phyloP scores from a whole-genome alignment of 805 yeast genomes.

The Cyberlindnera xylosilytica region DNA sequence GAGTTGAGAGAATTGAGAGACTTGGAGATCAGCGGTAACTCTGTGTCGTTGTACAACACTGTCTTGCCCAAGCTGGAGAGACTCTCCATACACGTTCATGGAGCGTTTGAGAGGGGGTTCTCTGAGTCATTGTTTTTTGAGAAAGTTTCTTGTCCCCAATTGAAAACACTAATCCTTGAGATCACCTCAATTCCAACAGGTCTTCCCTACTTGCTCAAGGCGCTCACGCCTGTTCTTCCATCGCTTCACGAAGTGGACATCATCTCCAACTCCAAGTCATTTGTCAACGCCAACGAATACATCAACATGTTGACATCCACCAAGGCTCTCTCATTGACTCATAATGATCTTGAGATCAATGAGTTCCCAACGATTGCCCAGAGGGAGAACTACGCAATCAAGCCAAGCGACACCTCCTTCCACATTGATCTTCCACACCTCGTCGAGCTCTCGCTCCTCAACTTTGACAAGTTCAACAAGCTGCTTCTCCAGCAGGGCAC shows the following conservation, averaged over 20 bases:
- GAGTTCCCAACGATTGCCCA: slow-evolving; percentile 9
- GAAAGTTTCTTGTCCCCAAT: slow-evolving; percentile 10
- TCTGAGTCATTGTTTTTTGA: slow-evolving; percentile 14
- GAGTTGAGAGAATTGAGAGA: slow-evolving; percentile 8
- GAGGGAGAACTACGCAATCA: slow-evolving; percentile 2
- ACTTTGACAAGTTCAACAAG: slow-evolving; percentile 17
- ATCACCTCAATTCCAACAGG: slow-evolving; percentile 13
- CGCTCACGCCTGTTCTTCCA: neutral
- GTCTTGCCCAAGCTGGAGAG: slow-evolving; percentile 13
- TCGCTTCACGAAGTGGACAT: neutral
- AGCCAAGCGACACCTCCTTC: slow-evolving; percentile 1
- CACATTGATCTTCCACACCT: slow-evolving; percentile 5
- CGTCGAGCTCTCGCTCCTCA: slow-evolving; percentile 4
- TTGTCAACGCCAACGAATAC: slow-evolving; percentile 7
- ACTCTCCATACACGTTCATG: slow-evolving; percentile 18
- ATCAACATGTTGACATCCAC: slow-evolving; percentile 5
- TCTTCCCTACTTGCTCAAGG: slow-evolving; percentile 5
- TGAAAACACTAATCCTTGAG: slow-evolving; percentile 7
- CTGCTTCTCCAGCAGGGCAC: slow-evolving; percentile 3
- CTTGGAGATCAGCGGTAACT: slow-evolving; percentile 22
- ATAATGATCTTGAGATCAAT: slow-evolving; percentile 13
- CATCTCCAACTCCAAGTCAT: slow-evolving; percentile 13
- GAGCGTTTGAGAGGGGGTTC: slow-evolving; percentile 18
- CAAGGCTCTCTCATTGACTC: slow-evolving; percentile 1
- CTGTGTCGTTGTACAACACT: slow-evolving; percentile 13